These are phyloP conservation scores for Phlegmacium glaucopus DNA, from an alignment of 768 basidiomycete genomes.

Conservation along the genomic window DNA sequence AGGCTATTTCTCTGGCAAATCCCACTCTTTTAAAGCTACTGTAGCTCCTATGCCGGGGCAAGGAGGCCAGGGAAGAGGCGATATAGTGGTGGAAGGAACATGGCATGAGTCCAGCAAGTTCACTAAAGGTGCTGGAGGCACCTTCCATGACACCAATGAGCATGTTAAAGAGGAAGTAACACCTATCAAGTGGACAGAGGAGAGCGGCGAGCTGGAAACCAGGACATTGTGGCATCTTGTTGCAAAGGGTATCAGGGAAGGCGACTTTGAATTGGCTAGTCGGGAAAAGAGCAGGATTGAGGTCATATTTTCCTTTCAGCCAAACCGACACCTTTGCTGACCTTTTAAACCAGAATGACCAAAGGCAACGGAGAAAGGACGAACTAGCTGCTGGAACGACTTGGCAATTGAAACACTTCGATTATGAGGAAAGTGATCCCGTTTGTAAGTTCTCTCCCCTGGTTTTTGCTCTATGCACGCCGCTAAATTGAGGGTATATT, in stretches of 20 bases:
- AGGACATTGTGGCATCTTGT: slow-evolving; percentile 82
- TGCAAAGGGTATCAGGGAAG: slow-evolving; percentile 85
- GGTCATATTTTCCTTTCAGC: slow-evolving; percentile 37
- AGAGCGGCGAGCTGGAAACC: slow-evolving; percentile 83
- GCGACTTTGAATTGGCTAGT: slow-evolving; percentile 90
- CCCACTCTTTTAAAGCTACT: slow-evolving; percentile 88
- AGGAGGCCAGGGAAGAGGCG: slow-evolving; percentile 28
- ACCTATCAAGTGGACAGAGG: slow-evolving; percentile 49
- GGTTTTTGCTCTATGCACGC: background rate
- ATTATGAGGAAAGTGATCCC: slow-evolving; percentile 63
- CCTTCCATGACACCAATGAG: slow-evolving; percentile 75
- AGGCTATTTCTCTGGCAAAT: slow-evolving; percentile 92
- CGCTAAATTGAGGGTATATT: background rate
- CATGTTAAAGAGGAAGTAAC: slow-evolving; percentile 70
- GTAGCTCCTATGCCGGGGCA: slow-evolving; percentile 49
- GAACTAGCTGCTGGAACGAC: slow-evolving; percentile 67
- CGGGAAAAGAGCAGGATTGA: slow-evolving; percentile 89
- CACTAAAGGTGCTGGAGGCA: slow-evolving; percentile 37
- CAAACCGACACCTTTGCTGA: background rate
- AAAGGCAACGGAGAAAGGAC: slow-evolving; percentile 83
- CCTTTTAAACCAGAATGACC: slow-evolving; percentile 59
- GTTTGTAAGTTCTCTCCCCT: slow-evolving; percentile 49
- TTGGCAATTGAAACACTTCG: slow-evolving; percentile 81
- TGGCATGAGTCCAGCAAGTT: slow-evolving; percentile 74
- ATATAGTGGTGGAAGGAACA: slow-evolving; percentile 69